Evolutionary conservation across 768 basidiomycete species (phyloP).

Genomic region (Hysterangium stoloniferum): DNA sequence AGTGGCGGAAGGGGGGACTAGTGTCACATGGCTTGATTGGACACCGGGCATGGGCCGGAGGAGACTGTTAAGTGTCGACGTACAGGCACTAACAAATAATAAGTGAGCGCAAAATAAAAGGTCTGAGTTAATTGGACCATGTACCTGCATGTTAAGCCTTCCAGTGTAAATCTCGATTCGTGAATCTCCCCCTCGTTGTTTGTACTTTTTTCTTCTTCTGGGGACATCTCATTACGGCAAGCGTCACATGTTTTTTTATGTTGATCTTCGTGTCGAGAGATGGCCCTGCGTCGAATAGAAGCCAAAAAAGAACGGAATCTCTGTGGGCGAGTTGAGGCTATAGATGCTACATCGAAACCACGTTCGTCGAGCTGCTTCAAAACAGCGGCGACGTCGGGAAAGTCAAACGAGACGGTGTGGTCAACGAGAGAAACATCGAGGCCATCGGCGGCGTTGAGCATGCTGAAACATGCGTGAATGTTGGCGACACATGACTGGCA

Average conservation of each 20-base stretch:
- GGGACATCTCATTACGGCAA: neutral
- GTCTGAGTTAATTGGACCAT: neutral
- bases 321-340: neutral
- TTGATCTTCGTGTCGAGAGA: neutral
- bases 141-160: constrained; percentile 10
- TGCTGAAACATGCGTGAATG: neutral
- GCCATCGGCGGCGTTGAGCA: neutral
- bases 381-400: neutral
- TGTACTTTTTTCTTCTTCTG: neutral
- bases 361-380: constrained; percentile 5
- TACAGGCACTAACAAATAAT: constrained; percentile 1
- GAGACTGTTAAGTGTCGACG: neutral
- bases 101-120: neutral
- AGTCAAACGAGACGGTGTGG: neutral
- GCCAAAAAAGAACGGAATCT: neutral
- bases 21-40: constrained; percentile 2
- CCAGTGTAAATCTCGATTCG: constrained; percentile 5
- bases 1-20: constrained; percentile 2
- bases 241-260: constrained; percentile 6
- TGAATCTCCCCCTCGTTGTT: neutral
- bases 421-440: neutral
- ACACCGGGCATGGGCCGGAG: constrained; percentile 3
- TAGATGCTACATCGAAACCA: neutral
- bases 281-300: neutral
- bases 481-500: constrained; percentile 3